phyloP scores from a whole-genome alignment of 805 yeast genomes.

The Torulaspora franciscae region DNA sequence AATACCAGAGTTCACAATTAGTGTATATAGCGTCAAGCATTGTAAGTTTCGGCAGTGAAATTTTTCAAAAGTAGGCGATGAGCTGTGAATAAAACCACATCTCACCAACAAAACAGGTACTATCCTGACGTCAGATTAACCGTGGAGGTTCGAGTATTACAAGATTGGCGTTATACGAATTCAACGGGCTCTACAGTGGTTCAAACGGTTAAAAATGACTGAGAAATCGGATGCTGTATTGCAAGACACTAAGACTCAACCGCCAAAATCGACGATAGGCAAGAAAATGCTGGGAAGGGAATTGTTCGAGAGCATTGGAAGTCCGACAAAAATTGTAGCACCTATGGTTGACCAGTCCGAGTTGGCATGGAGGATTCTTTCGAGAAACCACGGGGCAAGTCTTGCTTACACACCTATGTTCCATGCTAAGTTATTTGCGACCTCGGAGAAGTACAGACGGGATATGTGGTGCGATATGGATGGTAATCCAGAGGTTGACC shows the following conservation, averaged over 20 bases:
- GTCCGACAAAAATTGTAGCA: slow-evolving; percentile 83
- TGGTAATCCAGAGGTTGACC: slow-evolving; percentile 62
- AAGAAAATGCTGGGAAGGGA: slow-evolving; percentile 51
- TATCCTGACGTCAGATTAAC: not conserved
- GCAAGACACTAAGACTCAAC: not conserved
- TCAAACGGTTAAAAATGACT: slow-evolving; percentile 8
- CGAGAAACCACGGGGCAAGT: slow-evolving; percentile 87
- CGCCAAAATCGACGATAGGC: not conserved
- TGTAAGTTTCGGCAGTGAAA: slow-evolving; percentile 1
- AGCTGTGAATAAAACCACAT: not conserved
- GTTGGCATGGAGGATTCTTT: slow-evolving; percentile 87
- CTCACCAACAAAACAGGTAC: not conserved
- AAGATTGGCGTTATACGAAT: slow-evolving; percentile 5
- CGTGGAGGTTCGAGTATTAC: not conserved
- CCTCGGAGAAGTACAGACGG: slow-evolving; percentile 70
- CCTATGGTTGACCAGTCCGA: slow-evolving; percentile 99
- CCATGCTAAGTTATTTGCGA: slow-evolving; percentile 86
- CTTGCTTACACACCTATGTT: slow-evolving; percentile 96
- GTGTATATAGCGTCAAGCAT: not conserved
- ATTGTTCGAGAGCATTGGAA: slow-evolving; percentile 62
- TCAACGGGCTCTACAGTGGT: slow-evolving; percentile 1
- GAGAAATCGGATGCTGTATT: not conserved
- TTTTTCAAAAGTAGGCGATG: slow-evolving; percentile 5
- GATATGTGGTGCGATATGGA: slow-evolving; percentile 71
- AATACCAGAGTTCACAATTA: not conserved